Conservation (phyloP, 2,329 filamentous ascomycete species). For the Paraphoma chrysanthemicola region DNA sequence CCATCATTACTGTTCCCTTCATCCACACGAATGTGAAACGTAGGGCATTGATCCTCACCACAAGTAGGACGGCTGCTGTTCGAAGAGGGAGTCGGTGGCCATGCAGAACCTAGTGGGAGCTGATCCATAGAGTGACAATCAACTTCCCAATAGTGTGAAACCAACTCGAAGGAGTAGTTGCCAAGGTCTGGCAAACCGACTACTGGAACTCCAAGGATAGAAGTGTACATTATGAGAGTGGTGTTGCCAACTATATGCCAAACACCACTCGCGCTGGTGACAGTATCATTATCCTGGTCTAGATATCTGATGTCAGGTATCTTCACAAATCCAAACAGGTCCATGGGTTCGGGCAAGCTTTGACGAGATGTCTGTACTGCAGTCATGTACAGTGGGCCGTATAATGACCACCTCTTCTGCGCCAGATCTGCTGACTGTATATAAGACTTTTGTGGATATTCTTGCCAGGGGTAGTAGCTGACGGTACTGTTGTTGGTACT, state of each 20-base stretch:
- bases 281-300: not conserved
- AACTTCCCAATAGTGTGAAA: conserved; percentile 5
- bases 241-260: not conserved
- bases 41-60: not conserved
- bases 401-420: not conserved
- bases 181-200: conserved; percentile 2
- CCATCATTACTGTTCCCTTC: not conserved
- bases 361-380: conserved; percentile 2
- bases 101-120: too few species aligned
- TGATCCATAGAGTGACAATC: not conserved
- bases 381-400: conserved; percentile 7
- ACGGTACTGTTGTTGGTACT: conserved; percentile 1
- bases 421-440: not conserved
- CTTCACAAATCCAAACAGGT: conserved; percentile 5
- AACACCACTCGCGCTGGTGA: not conserved
- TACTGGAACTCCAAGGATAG: conserved; percentile 3
- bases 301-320: conserved; percentile 2
- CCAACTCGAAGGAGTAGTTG: conserved; percentile 3
- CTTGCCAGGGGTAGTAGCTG: conserved; percentile 2
- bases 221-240: not conserved
- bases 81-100: too few species aligned
- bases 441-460: not conserved
- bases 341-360: not conserved
- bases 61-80: too few species aligned
- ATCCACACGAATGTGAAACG: not conserved